Conservation (phyloP, 805 yeast genomes). For the Myxozyma neotropica region DNA sequence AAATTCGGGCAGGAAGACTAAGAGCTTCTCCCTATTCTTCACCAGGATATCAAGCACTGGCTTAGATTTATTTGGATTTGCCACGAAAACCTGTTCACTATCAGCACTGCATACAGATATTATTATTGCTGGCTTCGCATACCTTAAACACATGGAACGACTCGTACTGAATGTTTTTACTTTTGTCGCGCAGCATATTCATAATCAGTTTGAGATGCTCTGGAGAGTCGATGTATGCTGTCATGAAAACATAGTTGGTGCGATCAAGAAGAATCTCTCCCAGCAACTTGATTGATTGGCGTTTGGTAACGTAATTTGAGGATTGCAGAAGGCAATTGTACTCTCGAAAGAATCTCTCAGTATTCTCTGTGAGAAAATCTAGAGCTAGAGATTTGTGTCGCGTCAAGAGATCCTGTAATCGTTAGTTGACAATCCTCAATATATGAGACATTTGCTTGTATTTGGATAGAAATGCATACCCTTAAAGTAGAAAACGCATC, state of each 20-base stretch:
- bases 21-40: slow-evolving; percentile 77
- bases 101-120: background rate
- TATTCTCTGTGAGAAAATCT: slow-evolving; percentile 65
- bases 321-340: slow-evolving; percentile 74
- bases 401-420: slow-evolving; percentile 57
- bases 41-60: slow-evolving; percentile 76
- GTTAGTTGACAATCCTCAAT: background rate
- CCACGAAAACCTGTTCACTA: slow-evolving; percentile 63
- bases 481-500: slow-evolving; percentile 78
- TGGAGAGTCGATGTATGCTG: slow-evolving; percentile 74
- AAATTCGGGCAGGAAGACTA: slow-evolving; percentile 68
- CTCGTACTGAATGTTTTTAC: slow-evolving; percentile 84
- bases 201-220: slow-evolving; percentile 83
- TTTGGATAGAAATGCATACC: slow-evolving; percentile 37
- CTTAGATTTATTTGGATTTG: slow-evolving; percentile 87
- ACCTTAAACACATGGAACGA: slow-evolving; percentile 90
- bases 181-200: slow-evolving; percentile 83
- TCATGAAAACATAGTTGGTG: slow-evolving; percentile 71
- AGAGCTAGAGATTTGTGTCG: slow-evolving; percentile 68
- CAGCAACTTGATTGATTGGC: slow-evolving; percentile 79
- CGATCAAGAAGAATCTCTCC: slow-evolving; percentile 71
- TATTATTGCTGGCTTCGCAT: background rate
- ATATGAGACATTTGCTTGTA: slow-evolving; percentile 27
- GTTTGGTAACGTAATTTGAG: slow-evolving; percentile 84
- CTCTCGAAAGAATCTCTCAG: slow-evolving; percentile 57